A percentile compares a stretch with the other conserved stretches of the same genome.
Evolutionary conservation across 768 basidiomycete genomes (phyloP).

Genomic region (Suillus sp.): DNA sequence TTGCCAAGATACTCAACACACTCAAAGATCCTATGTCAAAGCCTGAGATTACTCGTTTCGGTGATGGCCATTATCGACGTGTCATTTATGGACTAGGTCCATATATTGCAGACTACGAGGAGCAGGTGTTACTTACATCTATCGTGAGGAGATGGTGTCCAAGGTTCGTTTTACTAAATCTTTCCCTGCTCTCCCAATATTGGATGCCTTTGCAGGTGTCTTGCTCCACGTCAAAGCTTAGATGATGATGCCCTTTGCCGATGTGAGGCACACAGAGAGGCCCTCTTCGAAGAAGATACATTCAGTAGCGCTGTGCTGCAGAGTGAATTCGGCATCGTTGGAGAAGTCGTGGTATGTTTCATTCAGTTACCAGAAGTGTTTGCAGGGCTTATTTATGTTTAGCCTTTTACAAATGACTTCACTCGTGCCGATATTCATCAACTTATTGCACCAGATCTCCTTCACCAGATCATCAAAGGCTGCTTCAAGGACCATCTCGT

Average conservation of each 20-base stretch:
- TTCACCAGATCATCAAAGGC: conserved; percentile 20
- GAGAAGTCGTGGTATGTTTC: conserved; percentile 28
- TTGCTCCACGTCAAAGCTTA: too few relatives aligned
- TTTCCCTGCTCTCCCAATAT: too few relatives aligned
- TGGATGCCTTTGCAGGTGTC: too few relatives aligned
- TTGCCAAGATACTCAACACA: too few relatives aligned
- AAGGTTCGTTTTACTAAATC: too few relatives aligned
- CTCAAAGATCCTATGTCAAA: too few relatives aligned
- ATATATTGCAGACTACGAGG: too few relatives aligned
- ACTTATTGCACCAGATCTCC: conserved; percentile 9
- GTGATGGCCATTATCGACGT: too few relatives aligned
- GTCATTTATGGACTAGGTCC: too few relatives aligned
- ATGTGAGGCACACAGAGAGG: conserved; percentile 24
- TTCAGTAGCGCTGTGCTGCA: conserved; percentile 23
- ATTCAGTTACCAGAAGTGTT: not conserved
- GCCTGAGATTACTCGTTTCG: too few relatives aligned
- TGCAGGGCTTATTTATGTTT: not conserved
- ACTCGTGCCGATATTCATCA: conserved; percentile 2
- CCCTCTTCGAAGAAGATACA: conserved; percentile 16
- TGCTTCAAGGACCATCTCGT: conserved; percentile 46
- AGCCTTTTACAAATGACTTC: not conserved
- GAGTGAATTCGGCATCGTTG: conserved; percentile 37
- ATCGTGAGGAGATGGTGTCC: too few relatives aligned
- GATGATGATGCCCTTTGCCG: conserved; percentile 24
- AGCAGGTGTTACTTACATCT: too few relatives aligned